These are phyloP conservation scores for Nemania serpens DNA, from an alignment of 2,329 filamentous ascomycete species.

Conservation along the genomic window DNA sequence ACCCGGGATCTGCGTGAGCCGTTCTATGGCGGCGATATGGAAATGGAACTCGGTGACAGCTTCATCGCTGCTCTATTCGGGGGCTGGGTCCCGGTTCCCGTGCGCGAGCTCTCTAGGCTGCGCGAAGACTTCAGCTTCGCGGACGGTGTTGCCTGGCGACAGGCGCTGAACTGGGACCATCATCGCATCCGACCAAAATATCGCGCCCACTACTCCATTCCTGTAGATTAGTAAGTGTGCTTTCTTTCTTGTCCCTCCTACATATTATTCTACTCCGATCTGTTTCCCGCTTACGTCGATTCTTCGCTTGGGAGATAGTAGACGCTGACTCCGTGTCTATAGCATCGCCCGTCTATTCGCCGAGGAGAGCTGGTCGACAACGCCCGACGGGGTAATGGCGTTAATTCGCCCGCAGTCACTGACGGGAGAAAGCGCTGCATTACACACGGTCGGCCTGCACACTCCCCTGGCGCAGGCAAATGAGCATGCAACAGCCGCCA, in stretches of 20 bases:
- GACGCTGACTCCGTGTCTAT: not conserved
- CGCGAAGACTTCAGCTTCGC: slow-evolving; percentile 33
- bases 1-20: slow-evolving; percentile 39
- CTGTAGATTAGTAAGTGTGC: slow-evolving; percentile 40
- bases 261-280: not conserved
- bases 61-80: slow-evolving; percentile 44
- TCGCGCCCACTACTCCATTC: slow-evolving; percentile 42
- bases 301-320: not conserved
- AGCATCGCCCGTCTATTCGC: slow-evolving; percentile 38
- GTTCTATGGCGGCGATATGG: slow-evolving; percentile 43
- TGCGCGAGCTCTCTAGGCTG: slow-evolving; percentile 26
- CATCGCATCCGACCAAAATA: slow-evolving; percentile 41
- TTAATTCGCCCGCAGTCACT: slow-evolving; percentile 31
- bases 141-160: slow-evolving; percentile 41
- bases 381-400: not conserved
- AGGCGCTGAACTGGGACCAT: slow-evolving; percentile 41
- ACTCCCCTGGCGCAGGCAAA: slow-evolving; percentile 7
- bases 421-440: slow-evolving; percentile 22
- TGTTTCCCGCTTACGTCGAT: not conserved
- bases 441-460: slow-evolving; percentile 25
- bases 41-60: slow-evolving; percentile 45
- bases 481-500: slow-evolving; percentile 35
- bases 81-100: slow-evolving; percentile 41
- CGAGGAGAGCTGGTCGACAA: slow-evolving; percentile 30
- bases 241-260: not conserved